phyloP scores from a whole-genome alignment of 1,284 basidiomycete species.

The Cryptococcus sp. region DNA sequence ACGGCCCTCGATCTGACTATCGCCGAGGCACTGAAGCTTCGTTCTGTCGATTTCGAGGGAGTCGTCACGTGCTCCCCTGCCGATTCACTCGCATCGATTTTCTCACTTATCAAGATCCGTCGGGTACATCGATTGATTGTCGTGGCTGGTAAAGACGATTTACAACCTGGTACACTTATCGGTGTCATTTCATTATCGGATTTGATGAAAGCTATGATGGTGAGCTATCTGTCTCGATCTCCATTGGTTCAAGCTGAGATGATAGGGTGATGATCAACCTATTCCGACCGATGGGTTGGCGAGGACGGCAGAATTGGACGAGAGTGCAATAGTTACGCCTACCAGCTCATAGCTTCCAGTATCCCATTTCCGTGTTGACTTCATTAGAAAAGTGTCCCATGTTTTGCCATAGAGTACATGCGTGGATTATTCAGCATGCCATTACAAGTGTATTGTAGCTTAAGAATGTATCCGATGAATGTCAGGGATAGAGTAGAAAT shows the following conservation, averaged over 20 bases:
- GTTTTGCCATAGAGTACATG: no score
- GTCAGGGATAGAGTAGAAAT: no score
- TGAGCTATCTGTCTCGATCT: no score
- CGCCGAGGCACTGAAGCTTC: slow-evolving; percentile 82
- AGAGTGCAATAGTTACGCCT: neutral
- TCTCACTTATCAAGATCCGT: slow-evolving; percentile 87
- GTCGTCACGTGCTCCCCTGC: slow-evolving; percentile 92
- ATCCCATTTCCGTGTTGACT: no score
- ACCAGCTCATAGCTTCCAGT: no score
- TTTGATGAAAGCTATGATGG: slow-evolving; percentile 78
- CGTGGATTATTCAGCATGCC: no score
- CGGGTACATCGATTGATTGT: slow-evolving; percentile 91
- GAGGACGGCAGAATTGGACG: slow-evolving; percentile 18
- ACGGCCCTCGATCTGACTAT: slow-evolving; percentile 94
- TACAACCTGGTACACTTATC: slow-evolving; percentile 61
- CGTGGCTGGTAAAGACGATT: slow-evolving; percentile 57
- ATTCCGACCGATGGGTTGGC: slow-evolving; percentile 13
- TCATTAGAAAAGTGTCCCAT: no score
- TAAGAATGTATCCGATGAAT: no score
- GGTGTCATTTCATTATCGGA: slow-evolving; percentile 90
- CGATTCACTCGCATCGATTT: slow-evolving; percentile 87
- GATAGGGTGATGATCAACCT: neutral
- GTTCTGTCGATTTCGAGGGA: slow-evolving; percentile 89
- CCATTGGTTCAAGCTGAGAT: neutral
- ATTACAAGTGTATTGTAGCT: no score